A percentile compares a stretch with the other conserved stretches of the same genome.
These are phyloP conservation scores for Paramecium biaurelia DNA, from an alignment of 73 alveolate species.

Conservation along the genomic window DNA sequence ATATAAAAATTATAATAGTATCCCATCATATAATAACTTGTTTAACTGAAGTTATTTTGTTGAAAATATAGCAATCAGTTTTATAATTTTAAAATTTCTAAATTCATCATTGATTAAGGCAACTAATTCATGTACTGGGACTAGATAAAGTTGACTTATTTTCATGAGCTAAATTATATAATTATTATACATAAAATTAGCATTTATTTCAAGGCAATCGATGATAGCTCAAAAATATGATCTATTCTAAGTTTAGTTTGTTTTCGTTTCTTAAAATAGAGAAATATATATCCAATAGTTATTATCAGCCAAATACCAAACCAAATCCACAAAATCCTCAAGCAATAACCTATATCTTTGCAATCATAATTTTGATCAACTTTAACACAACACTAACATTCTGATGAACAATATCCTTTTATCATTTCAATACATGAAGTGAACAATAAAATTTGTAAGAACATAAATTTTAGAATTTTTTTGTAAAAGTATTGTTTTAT, in stretches of 20 bases:
- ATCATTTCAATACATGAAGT: background rate
- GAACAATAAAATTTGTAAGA: background rate
- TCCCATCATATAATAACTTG: background rate
- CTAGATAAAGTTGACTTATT: background rate
- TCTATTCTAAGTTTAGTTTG: background rate
- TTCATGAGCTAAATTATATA: background rate
- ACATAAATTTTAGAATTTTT: background rate
- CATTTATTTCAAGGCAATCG: background rate
- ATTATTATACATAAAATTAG: background rate
- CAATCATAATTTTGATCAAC: background rate
- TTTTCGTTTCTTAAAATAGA: background rate
- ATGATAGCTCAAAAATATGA: background rate
- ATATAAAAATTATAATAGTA: too few species aligned
- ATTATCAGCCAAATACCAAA: background rate
- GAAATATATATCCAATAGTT: background rate
- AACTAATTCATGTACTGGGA: background rate
- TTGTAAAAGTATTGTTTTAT: background rate
- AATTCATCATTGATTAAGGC: background rate
- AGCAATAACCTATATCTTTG: background rate
- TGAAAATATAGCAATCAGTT: background rate
- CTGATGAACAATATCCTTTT: background rate
- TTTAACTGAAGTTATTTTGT: background rate
- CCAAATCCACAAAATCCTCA: background rate
- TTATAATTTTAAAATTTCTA: background rate
- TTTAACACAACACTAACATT: background rate